Evolutionary conservation across 768 basidiomycete species (phyloP).

Genomic region (Leccinum pellstonianum): DNA sequence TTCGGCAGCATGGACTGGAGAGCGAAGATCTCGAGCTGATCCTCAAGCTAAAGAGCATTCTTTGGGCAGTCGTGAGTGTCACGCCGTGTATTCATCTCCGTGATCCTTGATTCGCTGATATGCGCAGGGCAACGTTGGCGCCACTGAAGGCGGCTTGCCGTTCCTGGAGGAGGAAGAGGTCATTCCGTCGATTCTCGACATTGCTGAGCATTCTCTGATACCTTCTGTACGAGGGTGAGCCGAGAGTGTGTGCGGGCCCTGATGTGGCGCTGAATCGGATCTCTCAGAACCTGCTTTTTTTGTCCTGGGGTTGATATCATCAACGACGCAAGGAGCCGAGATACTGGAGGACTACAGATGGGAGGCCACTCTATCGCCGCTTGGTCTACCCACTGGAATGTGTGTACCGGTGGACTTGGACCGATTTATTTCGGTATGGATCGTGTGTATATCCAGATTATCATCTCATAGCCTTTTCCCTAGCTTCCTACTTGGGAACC

Average conservation of each 20-base stretch:
- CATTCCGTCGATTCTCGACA: constrained; percentile 84
- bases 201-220: constrained; percentile 85
- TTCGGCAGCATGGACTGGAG: constrained; percentile 84
- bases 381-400: constrained; percentile 85
- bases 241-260: background rate
- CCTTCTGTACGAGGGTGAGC: constrained; percentile 91
- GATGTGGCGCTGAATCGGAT: constrained; percentile 11
- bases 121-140: constrained; percentile 86
- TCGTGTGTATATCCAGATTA: background rate
- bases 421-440: constrained; percentile 73
- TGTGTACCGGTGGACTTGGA: constrained; percentile 87
- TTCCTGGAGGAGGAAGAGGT: constrained; percentile 96
- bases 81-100: background rate
- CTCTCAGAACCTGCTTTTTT: constrained; percentile 88
- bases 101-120: constrained; percentile 1
- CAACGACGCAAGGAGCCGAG: constrained; percentile 89
- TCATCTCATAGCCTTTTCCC: constrained; percentile 6
- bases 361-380: constrained; percentile 85
- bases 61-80: constrained; percentile 94
- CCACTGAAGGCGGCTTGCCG: constrained; percentile 85
- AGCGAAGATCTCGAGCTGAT: constrained; percentile 81
- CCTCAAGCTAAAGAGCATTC: constrained; percentile 86
- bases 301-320: constrained; percentile 88
- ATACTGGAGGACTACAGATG: constrained; percentile 90
- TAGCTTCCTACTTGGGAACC: constrained; percentile 73